These are phyloP conservation scores for Phlebopus sp. DNA, from an alignment of 1,284 basidiomycete species.

Conservation along the genomic window DNA sequence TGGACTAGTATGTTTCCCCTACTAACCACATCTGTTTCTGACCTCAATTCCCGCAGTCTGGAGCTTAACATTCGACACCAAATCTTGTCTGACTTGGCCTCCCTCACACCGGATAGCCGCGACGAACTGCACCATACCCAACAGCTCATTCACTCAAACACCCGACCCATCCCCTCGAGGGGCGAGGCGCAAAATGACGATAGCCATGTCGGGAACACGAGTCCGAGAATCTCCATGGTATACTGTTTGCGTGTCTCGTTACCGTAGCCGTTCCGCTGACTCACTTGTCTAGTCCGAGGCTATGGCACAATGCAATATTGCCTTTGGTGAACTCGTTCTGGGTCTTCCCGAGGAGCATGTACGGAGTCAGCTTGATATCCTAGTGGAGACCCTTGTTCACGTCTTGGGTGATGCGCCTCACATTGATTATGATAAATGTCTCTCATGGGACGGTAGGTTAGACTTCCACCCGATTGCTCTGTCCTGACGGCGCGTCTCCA, in stretches of 20 bases:
- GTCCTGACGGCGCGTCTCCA: conserved; percentile 11
- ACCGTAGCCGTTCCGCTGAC: conserved; percentile 10
- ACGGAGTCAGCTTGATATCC: conserved; percentile 43
- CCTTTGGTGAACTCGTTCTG: conserved; percentile 70
- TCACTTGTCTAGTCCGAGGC: conserved; percentile 46
- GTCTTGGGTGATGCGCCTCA: conserved; percentile 68
- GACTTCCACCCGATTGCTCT: neutral
- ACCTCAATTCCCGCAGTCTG: conserved; percentile 40
- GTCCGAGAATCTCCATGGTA: conserved; percentile 26
- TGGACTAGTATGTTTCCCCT: conserved; percentile 26
- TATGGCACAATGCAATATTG: conserved; percentile 71
- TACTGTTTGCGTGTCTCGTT: neutral
- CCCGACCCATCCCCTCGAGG: conserved; percentile 35
- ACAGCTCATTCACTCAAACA: conserved; percentile 59
- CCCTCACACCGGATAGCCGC: conserved; percentile 52
- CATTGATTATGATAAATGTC: conserved; percentile 71
- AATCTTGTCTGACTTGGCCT: conserved; percentile 78
- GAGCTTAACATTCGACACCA: conserved; percentile 79
- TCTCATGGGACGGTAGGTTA: conserved; percentile 72
- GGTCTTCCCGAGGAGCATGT: conserved; percentile 59
- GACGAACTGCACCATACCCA: conserved; percentile 49
- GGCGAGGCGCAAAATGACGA: neutral
- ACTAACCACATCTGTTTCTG: no score
- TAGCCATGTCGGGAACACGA: neutral
- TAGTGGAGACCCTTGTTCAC: conserved; percentile 58